Conservation (phyloP, 495 filamentous ascomycete species). For the Penicillium mononematosum region DNA sequence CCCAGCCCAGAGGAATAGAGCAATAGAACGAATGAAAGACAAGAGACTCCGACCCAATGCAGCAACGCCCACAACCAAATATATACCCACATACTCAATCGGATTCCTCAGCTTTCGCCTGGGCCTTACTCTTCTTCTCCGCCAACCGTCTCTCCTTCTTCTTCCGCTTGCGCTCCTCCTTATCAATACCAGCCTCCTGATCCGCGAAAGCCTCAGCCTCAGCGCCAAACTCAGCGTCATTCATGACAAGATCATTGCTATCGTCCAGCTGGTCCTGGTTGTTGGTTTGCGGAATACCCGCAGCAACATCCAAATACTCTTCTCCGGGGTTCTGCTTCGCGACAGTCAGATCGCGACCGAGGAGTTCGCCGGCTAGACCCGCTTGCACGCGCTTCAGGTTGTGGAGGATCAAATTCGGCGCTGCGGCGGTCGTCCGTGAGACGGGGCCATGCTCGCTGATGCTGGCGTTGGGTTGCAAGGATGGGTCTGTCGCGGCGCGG, state of each 20-base stretch:
- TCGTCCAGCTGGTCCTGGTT: conserved; percentile 32
- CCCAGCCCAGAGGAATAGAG: conserved; percentile 12
- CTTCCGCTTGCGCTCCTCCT: conserved; percentile 49
- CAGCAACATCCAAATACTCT: conserved; percentile 29
- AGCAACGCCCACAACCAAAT: conserved; percentile 28
- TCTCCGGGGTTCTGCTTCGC: conserved; percentile 38
- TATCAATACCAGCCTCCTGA: conserved; percentile 37
- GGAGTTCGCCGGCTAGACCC: conserved; percentile 58
- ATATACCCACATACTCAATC: conserved; percentile 19
- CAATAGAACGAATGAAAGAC: conserved; percentile 13
- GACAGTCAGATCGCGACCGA: conserved; percentile 49
- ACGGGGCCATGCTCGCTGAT: conserved; percentile 61
- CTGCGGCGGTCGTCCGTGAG: conserved; percentile 52
- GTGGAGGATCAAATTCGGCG: conserved; percentile 58
- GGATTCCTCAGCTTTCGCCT: conserved; percentile 32
- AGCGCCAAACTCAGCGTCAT: conserved; percentile 27
- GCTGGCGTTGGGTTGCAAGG: conserved; percentile 64
- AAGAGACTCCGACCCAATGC: conserved; percentile 35
- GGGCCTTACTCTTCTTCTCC: conserved; percentile 44
- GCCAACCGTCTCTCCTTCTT: conserved; percentile 51
- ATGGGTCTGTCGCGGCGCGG: conserved; percentile 52
- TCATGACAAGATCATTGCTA: conserved; percentile 28
- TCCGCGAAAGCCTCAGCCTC: conserved; percentile 30
- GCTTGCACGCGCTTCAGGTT: conserved; percentile 66
- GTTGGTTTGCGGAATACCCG: conserved; percentile 22